Evolutionary conservation across 495 filamentous ascomycete genomes (phyloP).

Genomic region (Daldinia childiae): DNA sequence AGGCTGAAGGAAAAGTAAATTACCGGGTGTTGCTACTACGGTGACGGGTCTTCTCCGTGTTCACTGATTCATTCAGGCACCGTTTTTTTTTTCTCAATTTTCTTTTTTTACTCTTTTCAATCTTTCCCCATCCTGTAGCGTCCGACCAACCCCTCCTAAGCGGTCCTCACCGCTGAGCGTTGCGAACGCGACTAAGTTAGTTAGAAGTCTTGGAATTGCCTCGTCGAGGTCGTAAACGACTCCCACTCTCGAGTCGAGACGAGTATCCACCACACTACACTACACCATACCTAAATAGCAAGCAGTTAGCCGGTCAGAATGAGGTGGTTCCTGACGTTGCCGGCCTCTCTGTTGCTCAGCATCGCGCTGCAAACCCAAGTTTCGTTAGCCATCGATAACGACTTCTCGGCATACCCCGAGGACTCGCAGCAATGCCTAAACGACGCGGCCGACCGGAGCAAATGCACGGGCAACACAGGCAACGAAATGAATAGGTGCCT

Average conservation of each 20-base stretch:
- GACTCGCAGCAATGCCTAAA: slow-evolving; percentile 52
- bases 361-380: slow-evolving; percentile 46
- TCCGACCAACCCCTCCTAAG: not conserved
- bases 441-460: slow-evolving; percentile 45
- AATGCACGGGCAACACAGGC: slow-evolving; percentile 47
- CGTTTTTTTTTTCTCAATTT: slow-evolving; percentile 6
- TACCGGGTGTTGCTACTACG: not conserved
- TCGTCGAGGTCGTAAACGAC: not conserved
- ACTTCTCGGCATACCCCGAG: slow-evolving; percentile 57
- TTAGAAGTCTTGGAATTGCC: not conserved
- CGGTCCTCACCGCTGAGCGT: not conserved
- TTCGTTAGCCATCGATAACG: slow-evolving; percentile 40
- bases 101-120: not conserved
- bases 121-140: not conserved
- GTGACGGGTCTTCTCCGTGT: slow-evolving; percentile 1
- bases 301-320: slow-evolving; percentile 22
- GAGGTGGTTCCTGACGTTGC: slow-evolving; percentile 35
- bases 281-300: not conserved
- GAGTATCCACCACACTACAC: not conserved
- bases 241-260: not conserved
- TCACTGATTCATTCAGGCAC: not conserved
- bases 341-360: slow-evolving; percentile 41
- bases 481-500: slow-evolving; percentile 54
- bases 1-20: slow-evolving; percentile 30
- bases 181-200: not conserved